These are phyloP conservation scores for Pythium volutum DNA, from an alignment of 352 stramenopile genomes.

Conservation along the genomic window DNA sequence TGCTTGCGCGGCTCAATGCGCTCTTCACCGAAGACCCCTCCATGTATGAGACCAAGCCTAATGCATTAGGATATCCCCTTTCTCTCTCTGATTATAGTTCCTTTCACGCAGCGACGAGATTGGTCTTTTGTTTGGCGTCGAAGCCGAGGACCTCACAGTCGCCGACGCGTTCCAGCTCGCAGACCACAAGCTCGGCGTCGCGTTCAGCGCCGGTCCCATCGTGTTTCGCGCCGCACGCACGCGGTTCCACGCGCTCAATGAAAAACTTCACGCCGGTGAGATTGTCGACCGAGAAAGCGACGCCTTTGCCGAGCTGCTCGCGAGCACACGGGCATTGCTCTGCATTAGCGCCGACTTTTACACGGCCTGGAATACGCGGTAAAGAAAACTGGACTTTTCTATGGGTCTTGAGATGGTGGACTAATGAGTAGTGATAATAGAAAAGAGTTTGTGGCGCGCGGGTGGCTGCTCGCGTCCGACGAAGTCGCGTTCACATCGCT, in stretches of 20 bases:
- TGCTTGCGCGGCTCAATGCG: constrained; percentile 35
- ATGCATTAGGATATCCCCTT: neutral
- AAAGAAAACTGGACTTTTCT: neutral
- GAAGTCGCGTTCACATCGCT: constrained; percentile 72
- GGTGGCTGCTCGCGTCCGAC: constrained; percentile 32
- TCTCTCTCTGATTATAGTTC: neutral
- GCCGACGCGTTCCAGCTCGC: constrained; percentile 65
- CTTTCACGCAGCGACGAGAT: constrained; percentile 60
- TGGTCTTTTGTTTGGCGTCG: constrained; percentile 57
- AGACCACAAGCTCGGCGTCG: constrained; percentile 77
- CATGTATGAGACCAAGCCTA: constrained; percentile 37
- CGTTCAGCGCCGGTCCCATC: constrained; percentile 42
- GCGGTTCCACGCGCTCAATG: constrained; percentile 50
- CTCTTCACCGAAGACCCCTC: constrained; percentile 64
- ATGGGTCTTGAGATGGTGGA: neutral
- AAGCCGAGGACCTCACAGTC: constrained; percentile 39
- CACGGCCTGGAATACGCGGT: constrained; percentile 82
- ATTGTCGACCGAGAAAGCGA: constrained; percentile 2
- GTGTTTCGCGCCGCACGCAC: constrained; percentile 56
- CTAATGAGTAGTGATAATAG: constrained; percentile 22
- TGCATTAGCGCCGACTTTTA: constrained; percentile 83
- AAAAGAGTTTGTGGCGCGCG: constrained; percentile 50
- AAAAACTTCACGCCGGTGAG: constrained; percentile 19
- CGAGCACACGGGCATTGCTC: constrained; percentile 59
- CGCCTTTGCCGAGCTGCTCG: constrained; percentile 32